phyloP scores from a whole-genome alignment of 257 asterid genomes.

The Solanum ahanhuiri region DNA sequence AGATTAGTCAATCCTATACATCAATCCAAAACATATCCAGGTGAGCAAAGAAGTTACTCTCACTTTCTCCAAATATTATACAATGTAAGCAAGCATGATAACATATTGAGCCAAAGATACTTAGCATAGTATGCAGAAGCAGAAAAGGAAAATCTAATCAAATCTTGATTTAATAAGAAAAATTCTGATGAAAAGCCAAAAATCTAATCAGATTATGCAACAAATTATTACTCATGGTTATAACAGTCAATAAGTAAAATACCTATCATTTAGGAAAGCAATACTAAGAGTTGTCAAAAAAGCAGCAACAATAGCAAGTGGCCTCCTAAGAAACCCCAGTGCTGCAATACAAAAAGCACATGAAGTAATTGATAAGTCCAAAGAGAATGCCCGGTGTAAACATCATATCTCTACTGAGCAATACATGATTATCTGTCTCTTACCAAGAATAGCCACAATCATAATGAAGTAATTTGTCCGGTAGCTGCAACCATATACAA shows the following conservation, averaged over 20 bases:
- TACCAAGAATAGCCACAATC: constrained; percentile 79
- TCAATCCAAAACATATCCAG: background rate
- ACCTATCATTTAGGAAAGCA: constrained; percentile 94
- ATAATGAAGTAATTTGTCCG: constrained; percentile 87
- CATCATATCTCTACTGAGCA: background rate
- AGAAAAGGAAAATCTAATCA: background rate
- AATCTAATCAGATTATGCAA: background rate
- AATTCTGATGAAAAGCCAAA: background rate
- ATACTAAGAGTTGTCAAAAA: constrained; percentile 69
- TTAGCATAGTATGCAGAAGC: background rate
- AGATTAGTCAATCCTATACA: background rate
- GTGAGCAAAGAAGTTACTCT: background rate
- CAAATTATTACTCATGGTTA: background rate
- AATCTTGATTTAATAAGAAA: background rate
- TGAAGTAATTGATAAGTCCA: background rate
- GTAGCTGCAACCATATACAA: constrained; percentile 49
- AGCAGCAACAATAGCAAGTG: constrained; percentile 82
- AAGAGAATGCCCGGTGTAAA: background rate
- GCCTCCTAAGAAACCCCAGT: constrained; percentile 71
- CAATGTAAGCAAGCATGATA: background rate
- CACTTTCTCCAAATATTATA: background rate
- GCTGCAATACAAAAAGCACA: constrained; percentile 39
- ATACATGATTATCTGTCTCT: constrained; percentile 3
- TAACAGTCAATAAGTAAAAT: background rate
- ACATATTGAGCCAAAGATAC: background rate